Evolutionary conservation across 352 stramenopile species (phyloP).

Genomic region (Phytopythium montanum): DNA sequence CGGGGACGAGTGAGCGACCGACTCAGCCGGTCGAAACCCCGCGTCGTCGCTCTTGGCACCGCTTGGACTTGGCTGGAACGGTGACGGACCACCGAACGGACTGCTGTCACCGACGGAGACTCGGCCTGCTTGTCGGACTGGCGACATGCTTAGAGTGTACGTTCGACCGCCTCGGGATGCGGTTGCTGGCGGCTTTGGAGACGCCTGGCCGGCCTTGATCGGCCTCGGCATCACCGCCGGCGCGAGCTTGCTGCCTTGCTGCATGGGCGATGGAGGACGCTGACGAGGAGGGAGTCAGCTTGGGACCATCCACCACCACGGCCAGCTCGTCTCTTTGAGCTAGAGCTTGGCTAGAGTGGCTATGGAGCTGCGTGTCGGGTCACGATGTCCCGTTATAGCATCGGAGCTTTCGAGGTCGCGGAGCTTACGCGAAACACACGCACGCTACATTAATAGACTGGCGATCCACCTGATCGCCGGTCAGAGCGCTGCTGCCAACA

Average conservation of each 20-base stretch:
- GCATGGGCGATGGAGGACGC: neutral
- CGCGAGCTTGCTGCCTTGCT: slow-evolving; percentile 37
- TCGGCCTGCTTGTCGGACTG: slow-evolving; percentile 23
- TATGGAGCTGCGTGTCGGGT: neutral
- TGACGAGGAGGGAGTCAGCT: neutral
- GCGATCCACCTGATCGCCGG: neutral
- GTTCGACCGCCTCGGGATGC: slow-evolving; percentile 33
- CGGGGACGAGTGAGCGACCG: slow-evolving; percentile 10
- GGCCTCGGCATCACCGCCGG: slow-evolving; percentile 62
- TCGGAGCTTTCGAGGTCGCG: neutral
- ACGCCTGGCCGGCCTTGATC: slow-evolving; percentile 26
- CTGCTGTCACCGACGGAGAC: neutral
- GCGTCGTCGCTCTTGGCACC: slow-evolving; percentile 9
- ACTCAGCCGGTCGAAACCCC: slow-evolving; percentile 26
- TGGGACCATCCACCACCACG: neutral
- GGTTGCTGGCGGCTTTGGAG: slow-evolving; percentile 8
- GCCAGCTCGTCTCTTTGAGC: neutral
- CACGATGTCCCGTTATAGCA: neutral
- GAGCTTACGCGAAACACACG: neutral
- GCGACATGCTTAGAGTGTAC: slow-evolving; percentile 45
- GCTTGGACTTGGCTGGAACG: slow-evolving; percentile 14
- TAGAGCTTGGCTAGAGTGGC: neutral
- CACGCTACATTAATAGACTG: neutral
- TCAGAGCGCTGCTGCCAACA: neutral
- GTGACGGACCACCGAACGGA: slow-evolving; percentile 8